phyloP scores from a whole-genome alignment of 345 rosid genomes.

The Ceriops tagal region DNA sequence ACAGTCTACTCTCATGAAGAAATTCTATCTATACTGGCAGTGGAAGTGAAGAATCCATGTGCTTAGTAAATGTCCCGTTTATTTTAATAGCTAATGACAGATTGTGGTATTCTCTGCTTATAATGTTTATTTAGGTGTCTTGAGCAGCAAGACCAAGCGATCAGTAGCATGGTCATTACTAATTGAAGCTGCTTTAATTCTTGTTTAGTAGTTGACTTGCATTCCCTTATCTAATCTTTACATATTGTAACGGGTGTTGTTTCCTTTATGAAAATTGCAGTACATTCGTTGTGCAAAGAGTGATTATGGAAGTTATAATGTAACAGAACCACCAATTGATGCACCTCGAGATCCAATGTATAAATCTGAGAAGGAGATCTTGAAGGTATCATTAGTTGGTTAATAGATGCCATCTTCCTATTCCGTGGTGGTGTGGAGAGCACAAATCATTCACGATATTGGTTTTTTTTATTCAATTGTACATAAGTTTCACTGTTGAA shows the following conservation, averaged over 20 bases:
- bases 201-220: neutral
- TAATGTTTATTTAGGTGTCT: no score
- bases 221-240: neutral
- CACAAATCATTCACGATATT: neutral
- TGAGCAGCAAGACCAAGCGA: no score
- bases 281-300: constrained; percentile 82
- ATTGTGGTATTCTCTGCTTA: no score
- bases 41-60: neutral
- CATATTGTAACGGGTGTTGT: neutral
- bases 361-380: constrained; percentile 68
- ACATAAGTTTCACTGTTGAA: neutral
- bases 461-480: neutral
- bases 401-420: neutral
- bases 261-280: constrained; percentile 37
- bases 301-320: constrained; percentile 79
- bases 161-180: neutral
- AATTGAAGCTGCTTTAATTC: neutral
- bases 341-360: constrained; percentile 87
- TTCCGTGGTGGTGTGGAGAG: neutral
- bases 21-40: neutral
- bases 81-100: no score
- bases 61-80: neutral
- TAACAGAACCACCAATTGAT: constrained; percentile 89
- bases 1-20: neutral
- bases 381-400: constrained; percentile 49